Conservation (phyloP, 1,284 basidiomycete species). For the Fomitopsis pinicola region DNA sequence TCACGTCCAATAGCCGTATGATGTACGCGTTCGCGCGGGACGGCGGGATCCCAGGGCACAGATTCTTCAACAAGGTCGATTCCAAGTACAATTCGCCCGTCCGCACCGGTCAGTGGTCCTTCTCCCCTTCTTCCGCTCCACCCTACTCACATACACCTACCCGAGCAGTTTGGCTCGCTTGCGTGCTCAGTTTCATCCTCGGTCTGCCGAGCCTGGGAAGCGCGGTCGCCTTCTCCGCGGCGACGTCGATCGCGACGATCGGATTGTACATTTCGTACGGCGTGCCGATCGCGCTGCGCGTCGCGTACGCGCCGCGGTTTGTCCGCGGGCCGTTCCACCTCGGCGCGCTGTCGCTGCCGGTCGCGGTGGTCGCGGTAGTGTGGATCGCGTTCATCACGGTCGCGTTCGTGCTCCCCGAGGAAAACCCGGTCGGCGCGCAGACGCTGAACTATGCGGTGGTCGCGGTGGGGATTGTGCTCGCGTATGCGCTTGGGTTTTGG, state of each 20-base stretch:
- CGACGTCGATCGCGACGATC: slow-evolving; percentile 74
- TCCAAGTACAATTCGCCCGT: slow-evolving; percentile 55
- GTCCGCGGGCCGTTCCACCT: slow-evolving; percentile 71
- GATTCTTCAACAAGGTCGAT: slow-evolving; percentile 65
- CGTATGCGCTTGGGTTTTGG: slow-evolving; percentile 63
- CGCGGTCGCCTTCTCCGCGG: slow-evolving; percentile 68
- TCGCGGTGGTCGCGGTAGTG: slow-evolving; percentile 46
- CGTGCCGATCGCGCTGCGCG: slow-evolving; percentile 63
- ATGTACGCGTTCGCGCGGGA: slow-evolving; percentile 75
- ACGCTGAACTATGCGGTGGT: slow-evolving; percentile 74
- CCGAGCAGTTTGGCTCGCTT: slow-evolving; percentile 66
- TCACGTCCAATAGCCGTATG: slow-evolving; percentile 77
- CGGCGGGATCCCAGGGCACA: slow-evolving; percentile 63
- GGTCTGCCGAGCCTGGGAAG: slow-evolving; percentile 69
- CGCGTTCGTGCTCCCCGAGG: slow-evolving; percentile 61
- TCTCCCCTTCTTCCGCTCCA: neutral
- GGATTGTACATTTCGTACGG: slow-evolving; percentile 74
- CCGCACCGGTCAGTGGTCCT: slow-evolving; percentile 49
- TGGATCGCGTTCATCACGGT: slow-evolving; percentile 67
- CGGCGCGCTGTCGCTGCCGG: slow-evolving; percentile 52
- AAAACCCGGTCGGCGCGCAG: slow-evolving; percentile 63
- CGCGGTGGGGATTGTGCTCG: slow-evolving; percentile 65
- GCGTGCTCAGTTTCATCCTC: slow-evolving; percentile 70
- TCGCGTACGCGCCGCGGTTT: slow-evolving; percentile 57
- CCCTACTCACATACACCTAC: neutral